Base-by-base conservation (phyloP, 2,329 filamentous ascomycete genomes). In the Colletotrichum salicis region DNA sequence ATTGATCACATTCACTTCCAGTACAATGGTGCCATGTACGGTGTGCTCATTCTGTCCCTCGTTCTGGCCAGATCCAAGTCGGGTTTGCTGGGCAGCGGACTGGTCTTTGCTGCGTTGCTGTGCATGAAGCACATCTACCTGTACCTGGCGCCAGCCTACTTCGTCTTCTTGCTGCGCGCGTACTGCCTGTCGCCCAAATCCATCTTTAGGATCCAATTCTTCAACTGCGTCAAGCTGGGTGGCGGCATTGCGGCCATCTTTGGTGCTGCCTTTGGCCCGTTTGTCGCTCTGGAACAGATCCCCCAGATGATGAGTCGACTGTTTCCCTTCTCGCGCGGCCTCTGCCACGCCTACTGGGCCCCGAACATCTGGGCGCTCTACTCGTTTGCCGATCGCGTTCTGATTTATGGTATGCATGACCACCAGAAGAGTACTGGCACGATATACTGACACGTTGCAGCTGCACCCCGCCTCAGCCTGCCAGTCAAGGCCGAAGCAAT, bases 1-100 rank as follows among this genome's bases (percentile, higher is more conserved):
- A 98, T 99, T 81, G 96, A 99, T 79, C 96, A 99, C 81, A 96
- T 98, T 75, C 95, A 98, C 82, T 99, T 99, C 82, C 96, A 99
- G 85, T 99, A 99, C 85, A 99, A 99, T 84, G 96, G 96, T 52
- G 95, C 95, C 83, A 90, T 99, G 83, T 99, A 98, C 80, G 96
- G 96, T 48, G 85, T 98, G 55, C 86, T 99, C 62, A 89, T 98
- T 48, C 86, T 96, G 65, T 98, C 96, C 2, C 87, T 99, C 59
- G 93, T 97, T 1, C 84, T 97, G 71, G 94, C 95, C 7, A 91
- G 94, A 62, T 90, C 92, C 76, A 90, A 89, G 78, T 92, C 92
- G 3, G 93, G 93, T 0, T 85, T 96, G 41, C 87, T 98, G 13
- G 85, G 86, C 57, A 96, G 95, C 76, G 96, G 95, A 0, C 84